Base-by-base conservation (phyloP, 208 protist species). In the Naegleria lovaniensis region DNA sequence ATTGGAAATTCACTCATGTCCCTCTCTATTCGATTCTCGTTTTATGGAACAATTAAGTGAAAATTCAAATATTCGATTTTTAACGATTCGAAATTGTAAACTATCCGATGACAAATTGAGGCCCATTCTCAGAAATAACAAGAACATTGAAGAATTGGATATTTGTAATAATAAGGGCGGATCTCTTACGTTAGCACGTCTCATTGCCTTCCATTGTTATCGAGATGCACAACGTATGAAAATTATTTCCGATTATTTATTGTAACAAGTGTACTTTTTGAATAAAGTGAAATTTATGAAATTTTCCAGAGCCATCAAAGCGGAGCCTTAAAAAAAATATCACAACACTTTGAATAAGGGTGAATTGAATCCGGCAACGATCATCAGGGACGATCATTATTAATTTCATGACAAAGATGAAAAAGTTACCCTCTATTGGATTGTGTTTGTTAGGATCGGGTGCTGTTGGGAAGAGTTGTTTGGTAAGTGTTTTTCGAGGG, bases 401-500 rank as follows among this genome's bases (percentile, higher is more conserved):
- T n/a, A n/a, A n/a, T n/a, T n/a, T n/a, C n/a, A n/a, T n/a, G n/a
- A n/a, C n/a, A 7, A 48, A 48, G 5, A 48, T 48, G 43, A 48
- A 48, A 48, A 48, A 48, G 43, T 9, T 7, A 48, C 43, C 43
- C 43, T 48, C 7, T 9, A 48, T 48, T 48, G 43, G 43, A 9
- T 7, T 48, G 7, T 48, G n/a, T 1, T 16, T 90, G 39, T 43
- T 90, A 25, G 86, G 86, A n/a, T 16, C 33, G 13, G 86, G 86
- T 29, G 86, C 59, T 22, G 86, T 90, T 83, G 86, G 86, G 22
- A 90, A 90, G 22, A 43, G 9, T 43, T 76, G 39, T 38, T 5
- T 85, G 36, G 67, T 36, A 36, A 36, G 29, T 29, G 36, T 9
- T n/a, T n/a, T n/a, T 9, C 7, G n/a, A 36, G 67, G 36, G 16